phyloP scores from a whole-genome alignment of 148 eudicot species.

The Persicaria tinctoria region DNA sequence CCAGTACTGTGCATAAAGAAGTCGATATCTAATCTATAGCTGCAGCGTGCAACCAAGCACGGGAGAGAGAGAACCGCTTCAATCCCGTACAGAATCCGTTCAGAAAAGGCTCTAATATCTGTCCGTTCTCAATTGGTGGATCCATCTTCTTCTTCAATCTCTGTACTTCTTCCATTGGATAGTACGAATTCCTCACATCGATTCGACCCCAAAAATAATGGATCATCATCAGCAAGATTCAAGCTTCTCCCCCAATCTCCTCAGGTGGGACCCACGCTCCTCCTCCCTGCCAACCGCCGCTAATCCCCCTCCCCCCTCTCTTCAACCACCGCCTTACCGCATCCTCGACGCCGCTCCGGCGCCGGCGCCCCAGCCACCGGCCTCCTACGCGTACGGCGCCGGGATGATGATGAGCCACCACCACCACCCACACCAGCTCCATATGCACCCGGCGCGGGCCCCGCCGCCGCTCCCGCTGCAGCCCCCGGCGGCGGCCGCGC shows the following conservation, averaged over 20 bases:
- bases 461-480: neutral
- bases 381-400: neutral
- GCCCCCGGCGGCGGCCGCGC: neutral
- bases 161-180: neutral
- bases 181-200: neutral
- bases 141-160: neutral
- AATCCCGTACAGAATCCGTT: no score
- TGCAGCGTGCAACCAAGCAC: neutral
- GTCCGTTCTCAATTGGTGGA: no score
- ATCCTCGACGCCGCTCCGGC: slow-evolving; percentile 7
- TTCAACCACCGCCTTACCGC: slow-evolving; percentile 23
- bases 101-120: no score
- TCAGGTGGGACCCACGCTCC: slow-evolving; percentile 68
- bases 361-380: slow-evolving; percentile 14
- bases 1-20: neutral
- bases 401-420: slow-evolving; percentile 14
- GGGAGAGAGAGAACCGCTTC: neutral
- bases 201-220: slow-evolving; percentile 24
- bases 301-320: slow-evolving; percentile 24
- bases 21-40: neutral
- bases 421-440: slow-evolving; percentile 12
- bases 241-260: slow-evolving; percentile 48
- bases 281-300: slow-evolving; percentile 8
- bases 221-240: slow-evolving; percentile 63
- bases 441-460: neutral